phyloP scores from a whole-genome alignment of 2,329 filamentous ascomycete species.

The Colletotrichum truncatum region DNA sequence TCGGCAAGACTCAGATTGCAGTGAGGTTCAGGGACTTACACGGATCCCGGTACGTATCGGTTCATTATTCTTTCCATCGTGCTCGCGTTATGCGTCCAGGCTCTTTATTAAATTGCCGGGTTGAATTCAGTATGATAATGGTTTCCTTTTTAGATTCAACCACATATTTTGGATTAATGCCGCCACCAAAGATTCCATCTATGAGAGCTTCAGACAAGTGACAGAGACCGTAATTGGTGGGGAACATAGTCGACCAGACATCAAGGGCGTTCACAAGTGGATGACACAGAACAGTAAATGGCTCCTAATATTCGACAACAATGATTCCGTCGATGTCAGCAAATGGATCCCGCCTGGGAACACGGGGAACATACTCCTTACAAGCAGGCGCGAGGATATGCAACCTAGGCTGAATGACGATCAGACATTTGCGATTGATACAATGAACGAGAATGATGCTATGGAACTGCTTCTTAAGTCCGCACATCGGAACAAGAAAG shows the following conservation, averaged over 20 bases:
- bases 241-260: neutral
- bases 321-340: conserved; percentile 27
- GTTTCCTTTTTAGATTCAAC: conserved; percentile 33
- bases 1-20: conserved; percentile 43
- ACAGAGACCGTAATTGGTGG: conserved; percentile 11
- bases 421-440: neutral
- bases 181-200: conserved; percentile 31
- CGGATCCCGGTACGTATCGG: conserved; percentile 29
- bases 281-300: conserved; percentile 34
- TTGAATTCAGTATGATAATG: no score
- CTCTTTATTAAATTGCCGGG: neutral
- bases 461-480: neutral
- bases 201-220: conserved; percentile 34
- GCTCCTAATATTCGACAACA: conserved; percentile 44
- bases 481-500: neutral
- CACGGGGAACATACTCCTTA: conserved; percentile 41
- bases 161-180: conserved; percentile 42
- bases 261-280: conserved; percentile 29
- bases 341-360: conserved; percentile 29
- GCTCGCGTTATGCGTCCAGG: neutral
- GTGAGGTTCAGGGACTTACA: conserved; percentile 35
- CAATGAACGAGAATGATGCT: neutral
- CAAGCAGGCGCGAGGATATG: conserved; percentile 30
- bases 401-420: neutral
- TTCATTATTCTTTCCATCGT: neutral